Evolutionary conservation across 1,284 basidiomycete genomes (phyloP), one percentile per base, ranked within the genome.

Genomic region (Heterobasidion irregulare): DNA sequence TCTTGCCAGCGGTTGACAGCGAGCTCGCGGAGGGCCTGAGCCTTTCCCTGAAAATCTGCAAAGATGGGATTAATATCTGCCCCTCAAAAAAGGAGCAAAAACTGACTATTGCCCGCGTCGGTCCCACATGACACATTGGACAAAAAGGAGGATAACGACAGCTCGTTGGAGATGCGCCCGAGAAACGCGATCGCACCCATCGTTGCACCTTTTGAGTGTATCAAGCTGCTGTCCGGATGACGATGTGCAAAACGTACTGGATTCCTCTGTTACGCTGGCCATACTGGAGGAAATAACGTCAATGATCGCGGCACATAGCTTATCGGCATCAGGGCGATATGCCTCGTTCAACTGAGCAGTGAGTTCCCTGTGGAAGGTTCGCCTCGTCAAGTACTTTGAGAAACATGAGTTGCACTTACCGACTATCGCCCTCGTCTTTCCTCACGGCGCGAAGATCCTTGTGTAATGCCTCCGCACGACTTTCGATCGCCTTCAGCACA

Each of bases 401-500:
- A 6, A 12, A 7, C 18, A 13, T 32, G 19, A 16, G 3, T 8
- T 32, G 6, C 26, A 52, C 13, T 32, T 12, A 53, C 45, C 15
- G n/a, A 47, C 10, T 84, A 67, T 53, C 72, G 65, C 70, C 64
- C 45, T 63, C 64, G 53, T 70, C 65, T 34, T 70, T 70, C n/a
- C 67, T 66, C 47, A 75, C 72, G 32, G 80, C 74, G 52, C 69
- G 70, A 1, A 89, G 66, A 64, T 90, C 87, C 36, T 76, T 70
- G 56, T 80, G 78, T 45, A 91, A 69, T 10, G 71, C 68, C 53
- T 70, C 64, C 12, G 83, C 80, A 60, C 78, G 79, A 47, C 68
- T 70, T 59, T 91, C 88, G 12, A 89, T 66, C 2, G 70, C 72
- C 6, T 66, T 68, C 55, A 90, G 62, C n/a, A 86, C 74, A 18